A percentile compares a stretch with the other conserved stretches of the same genome.
These are phyloP conservation scores for Xylogone sp. DNA, from an alignment of 2,329 filamentous ascomycete species.

Conservation along the genomic window DNA sequence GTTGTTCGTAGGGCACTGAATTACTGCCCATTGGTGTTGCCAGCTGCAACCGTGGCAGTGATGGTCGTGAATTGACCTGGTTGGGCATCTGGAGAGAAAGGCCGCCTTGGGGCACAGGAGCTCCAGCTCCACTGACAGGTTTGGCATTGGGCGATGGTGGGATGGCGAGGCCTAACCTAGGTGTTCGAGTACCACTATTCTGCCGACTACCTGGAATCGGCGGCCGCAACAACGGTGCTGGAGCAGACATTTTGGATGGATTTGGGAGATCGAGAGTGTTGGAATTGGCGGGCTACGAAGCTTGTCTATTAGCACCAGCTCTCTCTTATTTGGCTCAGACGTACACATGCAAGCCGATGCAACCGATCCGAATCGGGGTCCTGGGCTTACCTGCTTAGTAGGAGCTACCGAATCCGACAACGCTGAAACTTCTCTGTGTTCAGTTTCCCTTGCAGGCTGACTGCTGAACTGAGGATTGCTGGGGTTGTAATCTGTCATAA, in stretches of 20 bases:
- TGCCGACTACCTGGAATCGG: slow-evolving; percentile 29
- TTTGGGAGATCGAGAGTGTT: neutral
- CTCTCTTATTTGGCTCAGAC: neutral
- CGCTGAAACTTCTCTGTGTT: neutral
- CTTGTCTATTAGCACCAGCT: neutral
- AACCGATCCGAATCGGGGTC: neutral
- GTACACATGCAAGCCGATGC: neutral
- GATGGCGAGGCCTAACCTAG: slow-evolving; percentile 75
- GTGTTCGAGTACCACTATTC: slow-evolving; percentile 23
- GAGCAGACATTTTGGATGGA: slow-evolving; percentile 28
- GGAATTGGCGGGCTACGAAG: neutral
- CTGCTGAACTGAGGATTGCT: neutral
- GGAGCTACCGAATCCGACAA: neutral
- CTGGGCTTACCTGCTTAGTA: neutral
- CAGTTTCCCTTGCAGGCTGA: neutral
- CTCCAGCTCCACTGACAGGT: slow-evolving; percentile 58
- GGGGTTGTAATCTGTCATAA: neutral
- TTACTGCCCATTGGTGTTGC: slow-evolving; percentile 85
- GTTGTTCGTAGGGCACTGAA: slow-evolving; percentile 66
- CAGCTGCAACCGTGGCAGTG: slow-evolving; percentile 76
- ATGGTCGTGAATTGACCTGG: slow-evolving; percentile 38
- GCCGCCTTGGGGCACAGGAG: slow-evolving; percentile 12
- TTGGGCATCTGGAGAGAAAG: slow-evolving; percentile 20
- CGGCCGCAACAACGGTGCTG: slow-evolving; percentile 30
- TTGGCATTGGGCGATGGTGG: slow-evolving; percentile 81